Percentiles rank a stretch among this genome's conserved stretches.
Evolutionary conservation across 2,329 filamentous ascomycete species (phyloP).

Genomic region (Diaporthe batatas): DNA sequence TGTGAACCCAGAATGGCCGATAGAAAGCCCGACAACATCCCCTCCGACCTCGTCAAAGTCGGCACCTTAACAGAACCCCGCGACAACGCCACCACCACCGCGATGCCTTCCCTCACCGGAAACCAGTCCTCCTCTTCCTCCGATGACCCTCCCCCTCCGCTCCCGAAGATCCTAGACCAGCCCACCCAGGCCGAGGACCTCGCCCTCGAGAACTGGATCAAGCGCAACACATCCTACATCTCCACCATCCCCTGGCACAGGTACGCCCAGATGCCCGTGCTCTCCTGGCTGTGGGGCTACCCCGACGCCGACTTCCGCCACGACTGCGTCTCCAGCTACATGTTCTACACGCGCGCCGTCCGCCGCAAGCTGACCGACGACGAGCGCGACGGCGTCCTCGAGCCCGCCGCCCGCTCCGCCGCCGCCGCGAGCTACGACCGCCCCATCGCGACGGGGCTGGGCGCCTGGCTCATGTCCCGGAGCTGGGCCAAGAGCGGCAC

Average conservation of each 20-base stretch:
- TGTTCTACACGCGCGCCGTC: conserved; percentile 40
- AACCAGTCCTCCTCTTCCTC: neutral
- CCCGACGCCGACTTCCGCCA: conserved; percentile 38
- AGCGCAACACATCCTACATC: conserved; percentile 39
- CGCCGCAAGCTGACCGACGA: conserved; percentile 36
- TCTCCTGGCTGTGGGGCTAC: conserved; percentile 41
- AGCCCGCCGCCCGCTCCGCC: conserved; percentile 35
- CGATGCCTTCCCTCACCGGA: neutral
- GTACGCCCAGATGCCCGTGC: conserved; percentile 37
- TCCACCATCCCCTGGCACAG: conserved; percentile 41
- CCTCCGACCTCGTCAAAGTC: conserved; percentile 6
- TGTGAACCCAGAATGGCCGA: conserved; percentile 14
- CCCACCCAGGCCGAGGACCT: conserved; percentile 36
- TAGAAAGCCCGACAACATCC: conserved; percentile 21
- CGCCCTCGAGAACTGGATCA: conserved; percentile 39
- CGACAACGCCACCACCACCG: neutral
- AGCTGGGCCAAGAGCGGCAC: conserved; percentile 40
- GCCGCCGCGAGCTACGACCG: conserved; percentile 41
- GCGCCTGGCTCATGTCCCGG: conserved; percentile 35
- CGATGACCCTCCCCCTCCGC: conserved; percentile 36
- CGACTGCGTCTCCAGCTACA: conserved; percentile 38
- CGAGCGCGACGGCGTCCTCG: conserved; percentile 39
- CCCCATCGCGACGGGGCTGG: conserved; percentile 35
- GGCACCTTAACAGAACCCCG: neutral
- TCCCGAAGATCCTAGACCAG: conserved; percentile 38